A percentile compares a stretch with the other conserved stretches of the same genome.
These are phyloP conservation scores for Chlamydomonas incerta DNA, from an alignment of 139 green algal genomes.

Conservation along the genomic window DNA sequence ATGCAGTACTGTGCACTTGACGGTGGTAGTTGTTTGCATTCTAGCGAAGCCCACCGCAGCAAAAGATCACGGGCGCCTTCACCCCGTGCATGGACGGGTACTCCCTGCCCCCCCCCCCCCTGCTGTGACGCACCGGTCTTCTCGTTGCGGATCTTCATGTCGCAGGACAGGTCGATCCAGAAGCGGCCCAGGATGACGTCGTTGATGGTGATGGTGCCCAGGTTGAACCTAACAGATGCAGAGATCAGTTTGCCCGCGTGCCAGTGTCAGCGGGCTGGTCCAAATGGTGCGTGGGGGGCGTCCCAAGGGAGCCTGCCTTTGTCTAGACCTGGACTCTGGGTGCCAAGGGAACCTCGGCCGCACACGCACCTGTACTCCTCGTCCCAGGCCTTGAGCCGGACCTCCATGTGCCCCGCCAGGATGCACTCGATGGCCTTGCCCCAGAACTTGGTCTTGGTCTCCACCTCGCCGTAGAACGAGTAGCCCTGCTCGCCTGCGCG, in stretches of 20 bases:
- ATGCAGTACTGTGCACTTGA: too few relatives aligned
- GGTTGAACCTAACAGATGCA: constrained; percentile 87
- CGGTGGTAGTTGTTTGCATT: neutral
- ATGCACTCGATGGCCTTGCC: constrained; percentile 88
- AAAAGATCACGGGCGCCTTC: too few relatives aligned
- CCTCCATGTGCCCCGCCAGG: constrained; percentile 58
- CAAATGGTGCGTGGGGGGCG: too few relatives aligned
- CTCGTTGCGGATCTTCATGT: constrained; percentile 77
- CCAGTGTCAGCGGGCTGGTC: too few relatives aligned
- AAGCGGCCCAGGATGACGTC: constrained; percentile 95
- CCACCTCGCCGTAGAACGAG: constrained; percentile 74
- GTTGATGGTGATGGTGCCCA: constrained; percentile 84
- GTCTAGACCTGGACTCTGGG: too few relatives aligned
- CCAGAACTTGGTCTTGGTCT: constrained; percentile 95
- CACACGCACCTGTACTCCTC: constrained; percentile 53
- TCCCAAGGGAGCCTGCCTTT: too few relatives aligned
- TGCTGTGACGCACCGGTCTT: constrained; percentile 58
- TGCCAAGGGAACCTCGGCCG: neutral
- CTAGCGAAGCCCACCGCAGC: too few relatives aligned
- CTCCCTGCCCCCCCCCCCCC: too few relatives aligned
- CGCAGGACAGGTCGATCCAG: constrained; percentile 89
- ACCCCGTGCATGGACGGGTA: too few relatives aligned
- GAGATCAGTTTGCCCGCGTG: too few relatives aligned
- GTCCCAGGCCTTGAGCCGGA: constrained; percentile 45
- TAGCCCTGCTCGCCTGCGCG: neutral